Conservation (phyloP, 2,329 filamentous ascomycete species). For the Colletotrichum truncatum region DNA sequence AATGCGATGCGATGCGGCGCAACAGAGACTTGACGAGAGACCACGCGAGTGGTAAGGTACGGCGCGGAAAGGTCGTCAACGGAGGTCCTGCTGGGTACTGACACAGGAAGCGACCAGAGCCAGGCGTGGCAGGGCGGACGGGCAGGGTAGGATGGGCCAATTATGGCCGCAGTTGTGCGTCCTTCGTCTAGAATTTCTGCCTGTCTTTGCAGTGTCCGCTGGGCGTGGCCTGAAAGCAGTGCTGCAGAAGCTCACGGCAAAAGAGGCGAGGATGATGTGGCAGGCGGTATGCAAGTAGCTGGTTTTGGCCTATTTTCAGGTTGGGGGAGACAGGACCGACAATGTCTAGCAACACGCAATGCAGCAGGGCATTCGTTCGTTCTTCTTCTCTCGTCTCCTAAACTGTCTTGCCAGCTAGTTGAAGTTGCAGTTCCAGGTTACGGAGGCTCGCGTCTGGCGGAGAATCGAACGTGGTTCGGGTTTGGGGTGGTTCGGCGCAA, state of each 20-base stretch:
- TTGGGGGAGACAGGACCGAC: slow-evolving; percentile 37
- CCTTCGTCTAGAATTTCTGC: slow-evolving; percentile 24
- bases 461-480: slow-evolving; percentile 21
- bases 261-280: slow-evolving; percentile 52
- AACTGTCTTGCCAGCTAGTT: slow-evolving; percentile 10
- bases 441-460: slow-evolving; percentile 12
- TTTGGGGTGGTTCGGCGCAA: slow-evolving; percentile 25
- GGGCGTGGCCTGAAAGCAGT: slow-evolving; percentile 46
- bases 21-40: slow-evolving; percentile 9
- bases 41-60: slow-evolving; percentile 3
- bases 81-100: slow-evolving; percentile 22
- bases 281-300: slow-evolving; percentile 56
- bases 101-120: slow-evolving; percentile 19
- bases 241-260: slow-evolving; percentile 50
- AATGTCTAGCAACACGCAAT: slow-evolving; percentile 27
- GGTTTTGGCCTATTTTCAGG: slow-evolving; percentile 47
- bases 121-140: slow-evolving; percentile 26
- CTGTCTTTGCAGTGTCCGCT: slow-evolving; percentile 37
- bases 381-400: slow-evolving; percentile 4
- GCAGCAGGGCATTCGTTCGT: slow-evolving; percentile 25
- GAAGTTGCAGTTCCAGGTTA: slow-evolving; percentile 2
- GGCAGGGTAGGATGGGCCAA: slow-evolving; percentile 26
- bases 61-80: slow-evolving; percentile 10
- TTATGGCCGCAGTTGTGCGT: slow-evolving; percentile 25
- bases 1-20: slow-evolving; percentile 23